Evolutionary conservation across 176 grass and related monocot species (phyloP).

Genomic region (Oryza rufipogon): DNA sequence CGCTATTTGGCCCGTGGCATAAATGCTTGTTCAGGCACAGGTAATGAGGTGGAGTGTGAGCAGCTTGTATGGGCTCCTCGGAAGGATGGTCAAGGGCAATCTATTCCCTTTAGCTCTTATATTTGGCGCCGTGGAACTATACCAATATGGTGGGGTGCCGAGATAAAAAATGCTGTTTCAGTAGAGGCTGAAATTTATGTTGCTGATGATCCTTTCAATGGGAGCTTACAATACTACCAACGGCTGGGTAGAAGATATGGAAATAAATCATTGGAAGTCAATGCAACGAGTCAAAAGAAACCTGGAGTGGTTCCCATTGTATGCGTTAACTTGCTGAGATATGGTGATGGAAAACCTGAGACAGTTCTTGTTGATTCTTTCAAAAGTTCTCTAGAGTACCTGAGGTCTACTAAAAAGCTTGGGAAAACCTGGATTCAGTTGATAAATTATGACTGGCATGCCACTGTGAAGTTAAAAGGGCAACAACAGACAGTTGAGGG

Average conservation of each 20-base stretch:
- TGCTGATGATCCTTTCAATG: conserved; percentile 88
- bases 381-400: conserved; percentile 69
- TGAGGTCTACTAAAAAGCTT: conserved; percentile 75
- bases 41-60: conserved; percentile 98
- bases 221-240: conserved; percentile 81
- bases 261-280: conserved; percentile 63
- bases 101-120: conserved; percentile 79
- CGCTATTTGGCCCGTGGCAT: conserved; percentile 96
- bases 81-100: conserved; percentile 47
- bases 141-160: conserved; percentile 97
- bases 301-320: conserved; percentile 72
- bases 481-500: conserved; percentile 87
- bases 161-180: conserved; percentile 73
- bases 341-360: conserved; percentile 83
- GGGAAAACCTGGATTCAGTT: conserved; percentile 85
- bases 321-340: conserved; percentile 91
- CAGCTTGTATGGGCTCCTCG: conserved; percentile 84
- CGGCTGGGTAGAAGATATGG: conserved; percentile 84
- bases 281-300: conserved; percentile 72
- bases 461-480: conserved; percentile 76
- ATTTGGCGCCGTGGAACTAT: conserved; percentile 95
- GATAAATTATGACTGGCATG: conserved; percentile 99
- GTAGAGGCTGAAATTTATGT: conserved; percentile 97
- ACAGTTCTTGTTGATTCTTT: conserved; percentile 89
- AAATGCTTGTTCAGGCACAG: conserved; percentile 95